Evolutionary conservation across 2,329 filamentous ascomycete genomes (phyloP).

Genomic region (Mycosphaerella sp.): DNA sequence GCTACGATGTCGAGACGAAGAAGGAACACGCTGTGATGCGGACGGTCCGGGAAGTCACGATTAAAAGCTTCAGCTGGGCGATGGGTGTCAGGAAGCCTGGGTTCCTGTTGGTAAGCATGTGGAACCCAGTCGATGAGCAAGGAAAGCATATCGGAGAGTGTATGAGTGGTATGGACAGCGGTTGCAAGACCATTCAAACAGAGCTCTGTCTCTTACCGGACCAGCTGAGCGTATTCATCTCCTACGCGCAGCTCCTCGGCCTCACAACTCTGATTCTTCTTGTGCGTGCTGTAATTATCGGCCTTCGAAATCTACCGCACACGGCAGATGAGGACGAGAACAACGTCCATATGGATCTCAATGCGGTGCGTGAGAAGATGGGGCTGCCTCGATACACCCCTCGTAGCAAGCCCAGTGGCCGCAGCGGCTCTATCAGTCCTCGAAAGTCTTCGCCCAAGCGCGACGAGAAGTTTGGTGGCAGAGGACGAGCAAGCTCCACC

Average conservation of each 20-base stretch:
- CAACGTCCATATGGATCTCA: conserved; percentile 10
- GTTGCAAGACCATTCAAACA: conserved; percentile 65
- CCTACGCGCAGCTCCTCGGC: conserved; percentile 61
- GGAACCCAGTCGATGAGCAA: conserved; percentile 71
- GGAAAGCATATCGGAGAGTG: conserved; percentile 27
- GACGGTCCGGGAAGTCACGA: conserved; percentile 69
- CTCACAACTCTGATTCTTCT: conserved; percentile 47
- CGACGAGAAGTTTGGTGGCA: conserved; percentile 23
- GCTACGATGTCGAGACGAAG: conserved; percentile 32
- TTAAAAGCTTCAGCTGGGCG: conserved; percentile 91
- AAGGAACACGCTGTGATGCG: conserved; percentile 45
- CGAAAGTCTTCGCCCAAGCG: conserved; percentile 16
- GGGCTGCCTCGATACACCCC: conserved; percentile 7
- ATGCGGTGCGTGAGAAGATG: conserved; percentile 7
- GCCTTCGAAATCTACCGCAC: conserved; percentile 20
- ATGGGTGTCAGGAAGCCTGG: conserved; percentile 90
- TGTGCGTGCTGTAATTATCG: conserved; percentile 40
- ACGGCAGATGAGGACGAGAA: conserved; percentile 13
- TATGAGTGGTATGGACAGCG: conserved; percentile 14
- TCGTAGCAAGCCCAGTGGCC: conserved; percentile 15
- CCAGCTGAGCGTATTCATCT: conserved; percentile 75
- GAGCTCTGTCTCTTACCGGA: conserved; percentile 87
- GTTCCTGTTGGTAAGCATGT: conserved; percentile 81
- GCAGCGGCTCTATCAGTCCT: conserved; percentile 24
- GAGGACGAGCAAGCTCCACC: conserved; percentile 32